Evolutionary conservation across 2,329 filamentous ascomycete genomes (phyloP).

Genomic region (Karstenula rhodostoma): DNA sequence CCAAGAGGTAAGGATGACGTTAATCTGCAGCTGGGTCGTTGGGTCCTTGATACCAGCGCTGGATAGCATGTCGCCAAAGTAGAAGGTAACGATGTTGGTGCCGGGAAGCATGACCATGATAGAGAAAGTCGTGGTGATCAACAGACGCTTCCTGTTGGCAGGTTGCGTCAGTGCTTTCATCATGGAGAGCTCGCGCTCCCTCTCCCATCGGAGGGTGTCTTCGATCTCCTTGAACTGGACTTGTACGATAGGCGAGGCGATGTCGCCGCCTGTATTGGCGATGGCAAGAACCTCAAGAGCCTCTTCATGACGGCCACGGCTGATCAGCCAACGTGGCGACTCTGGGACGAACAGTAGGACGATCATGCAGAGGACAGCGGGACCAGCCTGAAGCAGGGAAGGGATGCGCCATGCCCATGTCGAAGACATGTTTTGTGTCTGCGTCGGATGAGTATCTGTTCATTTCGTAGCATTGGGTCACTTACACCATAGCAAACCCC

Average conservation of each 20-base stretch:
- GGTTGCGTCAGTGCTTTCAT: slow-evolving; percentile 22
- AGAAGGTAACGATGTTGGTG: slow-evolving; percentile 49
- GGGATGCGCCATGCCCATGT: slow-evolving; percentile 65
- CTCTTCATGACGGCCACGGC: slow-evolving; percentile 56
- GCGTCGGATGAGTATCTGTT: slow-evolving; percentile 10
- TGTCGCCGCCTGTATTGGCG: slow-evolving; percentile 64
- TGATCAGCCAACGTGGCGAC: slow-evolving; percentile 57
- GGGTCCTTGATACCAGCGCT: slow-evolving; percentile 49
- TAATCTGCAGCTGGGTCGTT: slow-evolving; percentile 50
- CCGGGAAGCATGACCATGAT: slow-evolving; percentile 29
- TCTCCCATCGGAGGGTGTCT: slow-evolving; percentile 52
- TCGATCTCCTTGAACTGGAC: slow-evolving; percentile 63
- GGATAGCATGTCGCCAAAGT: slow-evolving; percentile 49
- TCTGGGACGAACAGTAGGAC: slow-evolving; percentile 57
- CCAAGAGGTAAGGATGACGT: slow-evolving; percentile 51
- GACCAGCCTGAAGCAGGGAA: slow-evolving; percentile 56
- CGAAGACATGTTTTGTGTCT: slow-evolving; percentile 50
- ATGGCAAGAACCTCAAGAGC: slow-evolving; percentile 43
- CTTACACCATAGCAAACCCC: slow-evolving; percentile 56
- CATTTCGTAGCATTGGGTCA: neutral
- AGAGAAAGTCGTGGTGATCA: slow-evolving; percentile 39
- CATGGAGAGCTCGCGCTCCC: slow-evolving; percentile 22
- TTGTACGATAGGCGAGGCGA: slow-evolving; percentile 58
- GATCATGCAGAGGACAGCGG: slow-evolving; percentile 56
- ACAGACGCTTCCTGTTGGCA: slow-evolving; percentile 48